Evolutionary conservation across 2,329 filamentous ascomycete species (phyloP).

Genomic region (Paracorniculantispora psalliotae): DNA sequence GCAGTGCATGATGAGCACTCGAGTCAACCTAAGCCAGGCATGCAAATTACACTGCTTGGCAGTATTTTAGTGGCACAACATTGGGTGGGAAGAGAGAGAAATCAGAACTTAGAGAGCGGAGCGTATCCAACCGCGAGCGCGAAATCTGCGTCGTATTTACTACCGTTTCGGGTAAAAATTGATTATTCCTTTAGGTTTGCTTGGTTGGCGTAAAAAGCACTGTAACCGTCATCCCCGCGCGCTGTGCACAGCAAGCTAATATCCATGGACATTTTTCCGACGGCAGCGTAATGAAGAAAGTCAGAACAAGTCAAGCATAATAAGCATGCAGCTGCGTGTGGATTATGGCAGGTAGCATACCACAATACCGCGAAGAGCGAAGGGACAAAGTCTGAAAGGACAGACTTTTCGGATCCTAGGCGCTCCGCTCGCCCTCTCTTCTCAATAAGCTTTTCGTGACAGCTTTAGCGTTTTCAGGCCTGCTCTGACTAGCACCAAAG

Average conservation of each 20-base stretch:
- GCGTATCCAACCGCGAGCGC: too few relatives aligned
- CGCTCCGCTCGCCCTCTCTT: background rate
- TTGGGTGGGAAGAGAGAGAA: too few relatives aligned
- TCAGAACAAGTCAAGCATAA: background rate
- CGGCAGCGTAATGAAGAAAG: background rate
- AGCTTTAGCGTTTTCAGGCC: background rate
- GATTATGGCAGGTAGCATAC: background rate
- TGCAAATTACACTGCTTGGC: too few relatives aligned
- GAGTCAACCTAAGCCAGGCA: background rate
- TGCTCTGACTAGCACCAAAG: background rate
- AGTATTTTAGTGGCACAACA: too few relatives aligned
- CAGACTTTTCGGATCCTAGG: background rate
- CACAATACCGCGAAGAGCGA: background rate
- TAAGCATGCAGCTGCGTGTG: background rate
- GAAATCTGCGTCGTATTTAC: too few relatives aligned
- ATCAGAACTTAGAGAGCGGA: too few relatives aligned
- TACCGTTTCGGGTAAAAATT: background rate
- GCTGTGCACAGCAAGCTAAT: too few relatives aligned
- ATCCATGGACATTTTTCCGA: background rate
- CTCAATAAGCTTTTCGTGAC: slow-evolving; percentile 5
- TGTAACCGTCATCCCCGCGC: background rate
- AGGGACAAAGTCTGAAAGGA: background rate
- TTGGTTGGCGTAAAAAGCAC: background rate
- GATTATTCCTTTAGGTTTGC: background rate
- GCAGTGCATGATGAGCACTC: background rate